Conservation (phyloP, 192 early-diverging fungal species). For the Dissophora ornata region DNA sequence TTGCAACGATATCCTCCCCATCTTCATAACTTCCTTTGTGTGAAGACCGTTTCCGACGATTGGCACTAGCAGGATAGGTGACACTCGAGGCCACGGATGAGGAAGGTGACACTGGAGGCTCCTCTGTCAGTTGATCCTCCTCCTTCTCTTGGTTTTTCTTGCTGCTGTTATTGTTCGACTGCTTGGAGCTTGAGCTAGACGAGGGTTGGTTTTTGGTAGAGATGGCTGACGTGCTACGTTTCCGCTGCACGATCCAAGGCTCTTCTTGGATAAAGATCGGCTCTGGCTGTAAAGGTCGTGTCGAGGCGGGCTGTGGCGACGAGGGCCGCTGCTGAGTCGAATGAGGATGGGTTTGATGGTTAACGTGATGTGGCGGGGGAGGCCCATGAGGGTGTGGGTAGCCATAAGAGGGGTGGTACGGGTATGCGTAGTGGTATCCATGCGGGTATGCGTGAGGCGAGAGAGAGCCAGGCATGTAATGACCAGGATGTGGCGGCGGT, state of each 20-base stretch:
- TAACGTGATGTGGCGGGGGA: constrained; percentile 20
- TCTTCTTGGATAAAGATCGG: constrained; percentile 55
- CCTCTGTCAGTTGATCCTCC: constrained; percentile 7
- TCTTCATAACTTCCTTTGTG: constrained; percentile 1
- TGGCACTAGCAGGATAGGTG: constrained; percentile 8
- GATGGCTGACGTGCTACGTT: constrained; percentile 18
- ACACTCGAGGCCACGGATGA: constrained; percentile 25
- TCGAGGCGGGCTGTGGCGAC: neutral
- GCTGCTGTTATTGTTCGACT: neutral
- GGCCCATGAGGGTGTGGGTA: constrained; percentile 42
- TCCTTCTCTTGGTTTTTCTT: constrained; percentile 30
- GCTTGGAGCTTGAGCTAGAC: constrained; percentile 1
- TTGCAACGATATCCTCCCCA: neutral
- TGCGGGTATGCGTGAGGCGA: constrained; percentile 32
- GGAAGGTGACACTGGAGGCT: constrained; percentile 18
- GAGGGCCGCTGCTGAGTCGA: constrained; percentile 8
- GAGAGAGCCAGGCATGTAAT: constrained; percentile 26
- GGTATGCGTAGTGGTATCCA: constrained; percentile 44
- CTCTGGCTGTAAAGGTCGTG: constrained; percentile 23
- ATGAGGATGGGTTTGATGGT: constrained; percentile 22
- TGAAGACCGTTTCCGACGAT: constrained; percentile 14
- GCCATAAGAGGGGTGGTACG: constrained; percentile 48
- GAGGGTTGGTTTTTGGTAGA: constrained; percentile 11
- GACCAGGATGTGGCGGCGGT: constrained; percentile 26
- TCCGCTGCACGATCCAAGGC: constrained; percentile 46